Conservation (phyloP, 2,329 filamentous ascomycete genomes). For the Pseudogymnoascus sp. region DNA sequence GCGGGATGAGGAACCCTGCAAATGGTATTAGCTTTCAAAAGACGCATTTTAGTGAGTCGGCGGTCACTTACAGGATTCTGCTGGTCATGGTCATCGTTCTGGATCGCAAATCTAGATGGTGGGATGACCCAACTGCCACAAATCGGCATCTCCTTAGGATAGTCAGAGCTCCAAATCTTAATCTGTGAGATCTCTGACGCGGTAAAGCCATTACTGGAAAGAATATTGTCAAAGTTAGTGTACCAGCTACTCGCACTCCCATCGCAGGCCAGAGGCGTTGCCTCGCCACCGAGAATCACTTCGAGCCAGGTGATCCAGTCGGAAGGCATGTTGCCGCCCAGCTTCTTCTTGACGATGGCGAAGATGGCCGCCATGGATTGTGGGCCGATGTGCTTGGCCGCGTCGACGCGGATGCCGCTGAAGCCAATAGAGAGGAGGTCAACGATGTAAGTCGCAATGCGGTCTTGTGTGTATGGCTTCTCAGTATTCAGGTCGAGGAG, state of each 20-base stretch:
- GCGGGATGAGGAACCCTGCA: slow-evolving; percentile 22
- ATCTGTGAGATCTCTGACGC: slow-evolving; percentile 21
- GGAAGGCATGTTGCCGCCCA: slow-evolving; percentile 22
- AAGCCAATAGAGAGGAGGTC: slow-evolving; percentile 26
- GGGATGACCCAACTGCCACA: slow-evolving; percentile 8
- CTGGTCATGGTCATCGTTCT: slow-evolving; percentile 27
- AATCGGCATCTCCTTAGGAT: slow-evolving; percentile 20
- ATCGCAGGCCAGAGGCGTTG: slow-evolving; percentile 20
- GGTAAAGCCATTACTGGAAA: slow-evolving; percentile 19
- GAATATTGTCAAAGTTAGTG: slow-evolving; percentile 22
- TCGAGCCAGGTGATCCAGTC: slow-evolving; percentile 26
- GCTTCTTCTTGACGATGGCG: slow-evolving; percentile 20
- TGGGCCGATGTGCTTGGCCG: slow-evolving; percentile 26
- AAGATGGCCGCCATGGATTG: slow-evolving; percentile 22
- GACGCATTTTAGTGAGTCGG: neutral
- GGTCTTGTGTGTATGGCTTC: slow-evolving; percentile 25
- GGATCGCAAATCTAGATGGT: slow-evolving; percentile 20
- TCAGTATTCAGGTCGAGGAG: slow-evolving; percentile 25
- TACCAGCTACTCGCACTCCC: slow-evolving; percentile 20
- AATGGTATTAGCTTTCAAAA: neutral
- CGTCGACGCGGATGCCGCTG: slow-evolving; percentile 24
- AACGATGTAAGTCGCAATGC: slow-evolving; percentile 24
- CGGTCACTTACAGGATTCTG: slow-evolving; percentile 19
- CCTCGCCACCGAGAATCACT: slow-evolving; percentile 24
- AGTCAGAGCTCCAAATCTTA: slow-evolving; percentile 26